A percentile compares a stretch with the other conserved stretches of the same genome.
Conservation (phyloP, 2,329 filamentous ascomycete genomes). For the Phialocephala sp. region DNA sequence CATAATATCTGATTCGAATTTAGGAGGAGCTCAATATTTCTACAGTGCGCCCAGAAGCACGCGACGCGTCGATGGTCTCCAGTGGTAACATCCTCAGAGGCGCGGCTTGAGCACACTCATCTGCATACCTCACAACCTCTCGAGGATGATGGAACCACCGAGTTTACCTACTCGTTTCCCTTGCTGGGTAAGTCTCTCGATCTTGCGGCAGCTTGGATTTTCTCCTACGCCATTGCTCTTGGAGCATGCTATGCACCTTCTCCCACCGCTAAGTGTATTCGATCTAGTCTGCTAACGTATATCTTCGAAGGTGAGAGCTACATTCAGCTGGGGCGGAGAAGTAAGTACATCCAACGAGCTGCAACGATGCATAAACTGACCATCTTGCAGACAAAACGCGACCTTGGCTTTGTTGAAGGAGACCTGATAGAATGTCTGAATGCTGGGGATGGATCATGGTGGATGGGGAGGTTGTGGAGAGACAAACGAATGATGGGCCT, state of each 20-base stretch:
- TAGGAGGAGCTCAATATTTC: background rate
- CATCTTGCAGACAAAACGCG: conserved; percentile 73
- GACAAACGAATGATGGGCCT: conserved; percentile 90
- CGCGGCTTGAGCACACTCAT: conserved; percentile 21
- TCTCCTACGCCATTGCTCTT: too few relatives aligned
- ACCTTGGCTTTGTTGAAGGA: conserved; percentile 95
- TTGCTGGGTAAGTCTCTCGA: conserved; percentile 66
- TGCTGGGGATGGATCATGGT: conserved; percentile 97
- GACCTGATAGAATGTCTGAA: conserved; percentile 98
- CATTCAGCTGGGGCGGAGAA: conserved; percentile 95
- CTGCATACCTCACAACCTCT: background rate
- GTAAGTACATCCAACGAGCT: conserved; percentile 40
- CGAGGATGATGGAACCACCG: conserved; percentile 59
- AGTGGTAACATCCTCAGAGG: conserved; percentile 17
- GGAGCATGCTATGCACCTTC: too few relatives aligned
- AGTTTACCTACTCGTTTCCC: conserved; percentile 79
- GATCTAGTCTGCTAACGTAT: too few relatives aligned
- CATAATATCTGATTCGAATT: background rate
- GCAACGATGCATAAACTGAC: conserved; percentile 26
- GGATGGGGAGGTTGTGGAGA: conserved; percentile 89
- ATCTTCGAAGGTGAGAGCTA: conserved; percentile 65
- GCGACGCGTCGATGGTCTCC: conserved; percentile 22
- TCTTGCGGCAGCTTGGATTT: too few relatives aligned
- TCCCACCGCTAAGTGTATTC: too few relatives aligned
- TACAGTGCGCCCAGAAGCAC: background rate